A percentile compares a stretch with the other conserved stretches of the same genome.
These are phyloP conservation scores for Starmerella khaoyaiensis DNA, from an alignment of 805 yeast genomes.

Conservation along the genomic window DNA sequence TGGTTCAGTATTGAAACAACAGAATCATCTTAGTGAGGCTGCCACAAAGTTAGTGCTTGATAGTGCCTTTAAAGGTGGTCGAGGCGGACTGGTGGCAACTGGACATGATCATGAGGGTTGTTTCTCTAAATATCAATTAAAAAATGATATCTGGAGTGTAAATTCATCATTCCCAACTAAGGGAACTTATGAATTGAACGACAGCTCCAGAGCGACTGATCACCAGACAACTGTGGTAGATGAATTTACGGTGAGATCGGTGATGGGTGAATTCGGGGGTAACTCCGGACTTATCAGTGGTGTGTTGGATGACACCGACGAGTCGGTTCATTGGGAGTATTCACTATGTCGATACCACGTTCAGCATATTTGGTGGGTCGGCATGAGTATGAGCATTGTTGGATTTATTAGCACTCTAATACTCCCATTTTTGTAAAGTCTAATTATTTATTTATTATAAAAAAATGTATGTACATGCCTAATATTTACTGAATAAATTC, in stretches of 20 bases:
- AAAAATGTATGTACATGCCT: no score
- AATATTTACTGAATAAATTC: background rate
- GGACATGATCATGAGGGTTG: constrained; percentile 98
- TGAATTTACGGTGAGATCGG: constrained; percentile 77
- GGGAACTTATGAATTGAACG: background rate
- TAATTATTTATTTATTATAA: no score
- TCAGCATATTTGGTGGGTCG: constrained; percentile 94
- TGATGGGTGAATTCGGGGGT: constrained; percentile 96
- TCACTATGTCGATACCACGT: constrained; percentile 66
- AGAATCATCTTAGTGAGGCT: constrained; percentile 65
- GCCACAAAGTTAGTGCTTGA: constrained; percentile 56
- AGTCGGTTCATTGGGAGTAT: constrained; percentile 55
- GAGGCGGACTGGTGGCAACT: constrained; percentile 61
- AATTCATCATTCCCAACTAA: background rate
- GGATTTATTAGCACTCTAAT: no score
- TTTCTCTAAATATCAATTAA: constrained; percentile 40
- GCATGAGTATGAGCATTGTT: constrained; percentile 42
- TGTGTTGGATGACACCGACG: constrained; percentile 34
- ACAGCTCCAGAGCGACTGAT: constrained; percentile 11
- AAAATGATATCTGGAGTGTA: background rate
- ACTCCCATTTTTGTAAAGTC: no score
- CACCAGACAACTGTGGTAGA: constrained; percentile 3
- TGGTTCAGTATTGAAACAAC: constrained; percentile 60
- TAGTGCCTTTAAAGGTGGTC: constrained; percentile 47
- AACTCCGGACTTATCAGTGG: constrained; percentile 79